phyloP scores from a whole-genome alignment of 306 rosid species.

The Quercus agrifolia region DNA sequence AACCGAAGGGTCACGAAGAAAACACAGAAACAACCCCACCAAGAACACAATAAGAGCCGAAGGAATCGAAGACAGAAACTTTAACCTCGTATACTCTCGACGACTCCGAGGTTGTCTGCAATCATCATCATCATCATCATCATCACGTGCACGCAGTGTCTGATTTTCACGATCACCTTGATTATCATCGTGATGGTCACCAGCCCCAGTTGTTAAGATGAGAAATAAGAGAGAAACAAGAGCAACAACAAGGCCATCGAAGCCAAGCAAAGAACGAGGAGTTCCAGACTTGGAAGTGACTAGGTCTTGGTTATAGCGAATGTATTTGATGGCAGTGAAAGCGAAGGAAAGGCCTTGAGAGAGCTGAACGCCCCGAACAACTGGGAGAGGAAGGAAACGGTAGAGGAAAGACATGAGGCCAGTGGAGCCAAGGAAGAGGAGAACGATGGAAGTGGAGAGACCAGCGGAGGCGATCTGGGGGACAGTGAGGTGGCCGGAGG shows the following conservation, averaged over 20 bases:
- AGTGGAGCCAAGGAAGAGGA: slow-evolving; percentile 56
- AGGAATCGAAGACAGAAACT: slow-evolving; percentile 43
- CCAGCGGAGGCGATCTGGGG: slow-evolving; percentile 82
- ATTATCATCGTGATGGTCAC: slow-evolving; percentile 16
- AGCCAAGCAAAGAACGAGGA: slow-evolving; percentile 55
- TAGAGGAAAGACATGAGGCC: slow-evolving; percentile 81
- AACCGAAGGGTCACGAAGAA: slow-evolving; percentile 56
- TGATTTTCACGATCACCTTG: no score
- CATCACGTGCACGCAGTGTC: background rate
- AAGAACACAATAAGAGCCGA: slow-evolving; percentile 63
- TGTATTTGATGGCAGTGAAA: slow-evolving; percentile 70
- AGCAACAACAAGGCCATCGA: slow-evolving; percentile 59
- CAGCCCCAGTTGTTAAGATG: slow-evolving; percentile 65
- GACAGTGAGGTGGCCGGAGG: slow-evolving; percentile 50
- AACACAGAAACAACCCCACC: slow-evolving; percentile 51
- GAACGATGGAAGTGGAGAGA: slow-evolving; percentile 68
- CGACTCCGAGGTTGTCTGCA: background rate
- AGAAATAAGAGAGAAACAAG: slow-evolving; percentile 48
- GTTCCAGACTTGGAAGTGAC: slow-evolving; percentile 43
- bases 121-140: background rate
- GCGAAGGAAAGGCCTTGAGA: slow-evolving; percentile 81
- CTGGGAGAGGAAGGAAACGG: slow-evolving; percentile 75
- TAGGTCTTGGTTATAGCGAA: slow-evolving; percentile 58
- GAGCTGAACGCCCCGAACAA: slow-evolving; percentile 85
- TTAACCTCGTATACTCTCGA: slow-evolving; percentile 19